phyloP scores from a whole-genome alignment of 2,329 filamentous ascomycete species.

The Ceratocystis cacaofunesta region DNA sequence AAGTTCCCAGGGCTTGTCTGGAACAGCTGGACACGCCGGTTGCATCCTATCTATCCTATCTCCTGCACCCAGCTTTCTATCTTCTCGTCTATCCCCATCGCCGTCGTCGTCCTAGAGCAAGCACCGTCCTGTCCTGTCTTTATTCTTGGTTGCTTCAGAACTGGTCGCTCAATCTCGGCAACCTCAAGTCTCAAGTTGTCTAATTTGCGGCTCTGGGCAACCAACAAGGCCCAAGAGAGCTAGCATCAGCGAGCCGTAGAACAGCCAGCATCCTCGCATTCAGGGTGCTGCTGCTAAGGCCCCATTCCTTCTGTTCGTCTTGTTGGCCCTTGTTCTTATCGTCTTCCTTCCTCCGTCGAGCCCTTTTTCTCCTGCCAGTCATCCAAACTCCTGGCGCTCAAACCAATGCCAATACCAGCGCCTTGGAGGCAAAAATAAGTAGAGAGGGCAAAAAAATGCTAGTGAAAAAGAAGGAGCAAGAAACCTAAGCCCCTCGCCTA shows the following conservation, averaged over 20 bases:
- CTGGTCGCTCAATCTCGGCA: not conserved
- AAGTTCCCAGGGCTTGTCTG: not conserved
- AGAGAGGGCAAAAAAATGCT: too few species aligned
- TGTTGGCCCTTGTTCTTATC: not conserved
- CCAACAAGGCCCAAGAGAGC: not conserved
- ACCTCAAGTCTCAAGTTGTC: not conserved
- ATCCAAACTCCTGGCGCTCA: not conserved
- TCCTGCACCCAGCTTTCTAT: too few species aligned
- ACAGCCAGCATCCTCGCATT: too few species aligned
- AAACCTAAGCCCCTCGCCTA: too few species aligned
- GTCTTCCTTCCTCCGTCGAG: not conserved
- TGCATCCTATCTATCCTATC: too few species aligned
- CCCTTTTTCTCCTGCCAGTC: not conserved
- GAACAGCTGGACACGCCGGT: not conserved
- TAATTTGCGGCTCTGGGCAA: constrained; percentile 3
- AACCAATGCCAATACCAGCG: too few species aligned
- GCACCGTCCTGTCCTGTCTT: not conserved
- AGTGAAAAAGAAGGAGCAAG: too few species aligned
- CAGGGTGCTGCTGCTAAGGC: not conserved
- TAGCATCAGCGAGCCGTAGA: not conserved
- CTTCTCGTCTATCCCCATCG: too few species aligned
- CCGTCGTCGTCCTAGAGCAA: too few species aligned
- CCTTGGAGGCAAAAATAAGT: too few species aligned
- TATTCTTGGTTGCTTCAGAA: not conserved
- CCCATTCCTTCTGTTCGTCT: not conserved